Conservation (phyloP, 768 basidiomycete species). For the Kwoniella botswanensis region DNA sequence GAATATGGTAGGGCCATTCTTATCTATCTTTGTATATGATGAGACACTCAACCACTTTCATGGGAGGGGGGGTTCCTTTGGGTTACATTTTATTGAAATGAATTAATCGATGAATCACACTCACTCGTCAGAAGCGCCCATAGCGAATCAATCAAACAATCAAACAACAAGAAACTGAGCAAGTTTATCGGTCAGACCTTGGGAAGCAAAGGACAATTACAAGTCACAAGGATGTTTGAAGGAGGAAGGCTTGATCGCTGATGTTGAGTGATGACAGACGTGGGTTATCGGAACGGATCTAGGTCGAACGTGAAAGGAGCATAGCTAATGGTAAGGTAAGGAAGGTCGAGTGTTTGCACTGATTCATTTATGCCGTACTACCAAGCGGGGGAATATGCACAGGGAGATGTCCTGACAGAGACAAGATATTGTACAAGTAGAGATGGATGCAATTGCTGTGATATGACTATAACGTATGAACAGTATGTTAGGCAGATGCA, state of each 20-base stretch:
- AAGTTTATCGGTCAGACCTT: background rate
- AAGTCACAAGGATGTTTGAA: background rate
- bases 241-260: background rate
- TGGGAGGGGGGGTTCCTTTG: constrained; percentile 23
- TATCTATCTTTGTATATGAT: background rate
- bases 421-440: background rate
- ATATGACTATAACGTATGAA: background rate
- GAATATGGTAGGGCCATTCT: background rate
- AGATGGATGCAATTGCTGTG: background rate
- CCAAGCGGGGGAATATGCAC: background rate
- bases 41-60: constrained; percentile 8
- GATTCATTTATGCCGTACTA: too few species aligned
- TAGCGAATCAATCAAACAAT: constrained; percentile 15
- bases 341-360: background rate
- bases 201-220: background rate
- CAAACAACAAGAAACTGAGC: background rate
- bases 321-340: background rate
- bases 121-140: constrained; percentile 49
- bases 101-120: constrained; percentile 16
- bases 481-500: background rate
- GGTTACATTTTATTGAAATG: background rate
- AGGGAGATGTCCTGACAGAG: background rate
- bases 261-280: background rate
- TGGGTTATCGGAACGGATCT: background rate
- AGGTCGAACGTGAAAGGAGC: background rate